Evolutionary conservation across 768 basidiomycete species (phyloP), one percentile per base, ranked within the genome.

Genomic region (Cystofilobasidium macerans): DNA sequence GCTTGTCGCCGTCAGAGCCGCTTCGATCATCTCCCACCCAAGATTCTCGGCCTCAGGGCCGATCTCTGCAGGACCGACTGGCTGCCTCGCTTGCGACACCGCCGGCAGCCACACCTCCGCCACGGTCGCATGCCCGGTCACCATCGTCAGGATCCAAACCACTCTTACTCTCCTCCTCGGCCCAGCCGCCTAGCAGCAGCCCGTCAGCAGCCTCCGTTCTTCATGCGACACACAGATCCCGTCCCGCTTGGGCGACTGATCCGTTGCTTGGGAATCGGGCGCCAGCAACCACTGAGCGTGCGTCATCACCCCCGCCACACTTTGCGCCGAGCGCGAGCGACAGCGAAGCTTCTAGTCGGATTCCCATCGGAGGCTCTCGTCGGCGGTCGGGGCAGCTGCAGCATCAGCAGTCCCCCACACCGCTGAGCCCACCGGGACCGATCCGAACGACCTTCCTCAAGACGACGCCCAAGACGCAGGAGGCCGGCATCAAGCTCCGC

Each of bases 361-460:
- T 67, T 12, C 65, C 65, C 3, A 67, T 67, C 38, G 65, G 65
- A 18, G 63, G 48, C 9, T 59, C 57, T 13, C 35, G 57, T 12
- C 57, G 57, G 24, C 40, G 36, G 65, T 35, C 30, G 38, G 26
- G 48, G 24, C 22, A 43, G 57, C 20, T 32, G 22, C 8, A 33
- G 35, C 12, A 38, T n/a, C n/a, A n/a, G n/a, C n/a, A n/a, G n/a
- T n/a, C n/a, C 30, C 18, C 35, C 59, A 42, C 32, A 42, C n/a
- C 32, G 33, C 14, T 53, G 43, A 20, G 47, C 35, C 24, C 59
- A 11, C 48, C 59, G 18, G 53, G 38, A 8, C 38, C 62, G 13
- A 35, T 45, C n/a, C 63, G 60, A 3, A 61, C 65, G 30, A 48
- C 65, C 22, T 67, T 67, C 51, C 59, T 67, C 59, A 67, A 67